Percentiles rank a stretch among this genome's conserved stretches.
Evolutionary conservation across 495 filamentous ascomycete genomes (phyloP).

Genomic region (Daldinia decipiens): DNA sequence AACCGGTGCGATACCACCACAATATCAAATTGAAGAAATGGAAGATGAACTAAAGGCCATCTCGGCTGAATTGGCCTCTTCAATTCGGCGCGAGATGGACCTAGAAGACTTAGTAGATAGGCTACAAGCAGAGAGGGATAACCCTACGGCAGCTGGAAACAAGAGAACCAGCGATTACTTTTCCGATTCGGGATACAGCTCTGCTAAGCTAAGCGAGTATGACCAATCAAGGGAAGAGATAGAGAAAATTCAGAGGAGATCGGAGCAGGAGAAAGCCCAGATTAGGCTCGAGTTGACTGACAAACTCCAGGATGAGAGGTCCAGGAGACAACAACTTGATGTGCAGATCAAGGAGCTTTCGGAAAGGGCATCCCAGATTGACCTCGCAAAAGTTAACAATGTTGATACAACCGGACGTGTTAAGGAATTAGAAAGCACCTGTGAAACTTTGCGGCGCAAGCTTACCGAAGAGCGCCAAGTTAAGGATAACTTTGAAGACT

Average conservation of each 20-base stretch:
- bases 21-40: slow-evolving; percentile 73
- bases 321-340: slow-evolving; percentile 77
- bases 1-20: slow-evolving; percentile 50
- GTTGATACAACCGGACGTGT: slow-evolving; percentile 64
- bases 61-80: slow-evolving; percentile 88
- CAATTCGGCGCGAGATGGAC: slow-evolving; percentile 95
- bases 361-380: slow-evolving; percentile 71
- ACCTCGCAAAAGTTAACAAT: slow-evolving; percentile 58
- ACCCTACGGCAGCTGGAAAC: slow-evolving; percentile 65
- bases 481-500: slow-evolving; percentile 93
- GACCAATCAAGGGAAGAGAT: slow-evolving; percentile 82
- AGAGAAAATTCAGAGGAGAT: slow-evolving; percentile 80
- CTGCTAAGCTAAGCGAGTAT: slow-evolving; percentile 72
- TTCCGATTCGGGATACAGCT: slow-evolving; percentile 92
- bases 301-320: slow-evolving; percentile 86
- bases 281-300: slow-evolving; percentile 83
- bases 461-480: slow-evolving; percentile 85
- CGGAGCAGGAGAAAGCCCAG: slow-evolving; percentile 91
- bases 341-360: slow-evolving; percentile 83
- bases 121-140: slow-evolving; percentile 77
- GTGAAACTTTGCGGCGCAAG: slow-evolving; percentile 83
- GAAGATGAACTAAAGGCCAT: slow-evolving; percentile 94
- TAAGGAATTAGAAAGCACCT: slow-evolving; percentile 77
- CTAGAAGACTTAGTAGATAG: slow-evolving; percentile 92
- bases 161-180: slow-evolving; percentile 96